Evolutionary conservation across 140 eudicot genomes (phyloP), one percentile per base, ranked within the genome.

Genomic region (Senecio squalidus): DNA sequence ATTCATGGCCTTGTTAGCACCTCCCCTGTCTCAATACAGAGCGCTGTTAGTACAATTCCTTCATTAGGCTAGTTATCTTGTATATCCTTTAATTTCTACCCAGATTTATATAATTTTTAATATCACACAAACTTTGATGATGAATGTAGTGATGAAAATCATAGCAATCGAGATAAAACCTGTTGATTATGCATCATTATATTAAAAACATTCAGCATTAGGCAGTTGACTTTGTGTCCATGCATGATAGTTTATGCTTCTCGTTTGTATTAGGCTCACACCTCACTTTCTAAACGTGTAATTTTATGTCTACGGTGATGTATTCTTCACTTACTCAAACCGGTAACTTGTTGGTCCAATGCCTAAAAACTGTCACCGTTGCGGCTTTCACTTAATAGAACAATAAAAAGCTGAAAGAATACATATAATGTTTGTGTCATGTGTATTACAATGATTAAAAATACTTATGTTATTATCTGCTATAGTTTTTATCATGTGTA

Each of bases 11-110:
- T 28, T 45, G 9, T n/a, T n/a, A n/a, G n/a, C n/a, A n/a, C n/a
- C n/a, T n/a, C n/a, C n/a, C n/a, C n/a, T n/a, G 33, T 26, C 22
- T 66, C 38, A 49, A 18, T 23, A 31, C 49, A 48, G 31, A 11
- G 29, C 59, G 59, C 68, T 46, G 48, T 22, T 14, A 21, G 22
- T 50, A 49, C 18, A 33, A 21, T 61, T 18, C 29, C 55, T 18
- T 60, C 66, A 46, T 18, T 60, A 28, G 68, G 68, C n/a, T 46
- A 47, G 58, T 30, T 38, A 38, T 62, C 36, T 17, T 29, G 8
- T 40, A 27, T 24, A 2, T 16, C 60, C 11, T 28, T 36, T 39
- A 16, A 16, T 38, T 26, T 36, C 30, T 66, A 16, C 20, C 22
- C 52, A 24, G 9, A 66, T 66, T 6, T 27, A 66, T 33, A 6